A percentile compares a stretch with the other conserved stretches of the same genome.
Evolutionary conservation across 345 rosid species (phyloP).

Genomic region (Eucalyptus dawsonii): DNA sequence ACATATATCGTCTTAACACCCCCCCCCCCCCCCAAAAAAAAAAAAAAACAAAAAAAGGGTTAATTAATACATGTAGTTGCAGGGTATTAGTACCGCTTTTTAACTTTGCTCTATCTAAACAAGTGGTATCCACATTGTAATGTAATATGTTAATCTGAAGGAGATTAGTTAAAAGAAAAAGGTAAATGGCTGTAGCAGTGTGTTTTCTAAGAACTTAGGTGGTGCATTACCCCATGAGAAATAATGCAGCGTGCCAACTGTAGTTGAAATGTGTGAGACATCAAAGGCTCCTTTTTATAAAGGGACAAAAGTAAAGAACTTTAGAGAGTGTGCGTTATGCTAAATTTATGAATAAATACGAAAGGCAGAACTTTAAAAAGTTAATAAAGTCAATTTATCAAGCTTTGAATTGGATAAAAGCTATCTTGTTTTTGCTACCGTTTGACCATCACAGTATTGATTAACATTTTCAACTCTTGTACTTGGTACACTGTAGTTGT

Average conservation of each 20-base stretch:
- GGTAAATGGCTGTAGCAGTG: neutral
- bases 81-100: neutral
- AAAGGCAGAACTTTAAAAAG: slow-evolving; percentile 31
- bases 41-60: neutral
- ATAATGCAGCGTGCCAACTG: neutral
- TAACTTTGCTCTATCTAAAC: neutral
- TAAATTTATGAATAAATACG: slow-evolving; percentile 10
- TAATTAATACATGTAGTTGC: neutral
- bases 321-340: slow-evolving; percentile 18
- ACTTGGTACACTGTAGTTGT: neutral
- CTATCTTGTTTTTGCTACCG: slow-evolving; percentile 12
- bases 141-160: neutral
- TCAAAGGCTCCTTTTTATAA: neutral
- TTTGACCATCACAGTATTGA: slow-evolving; percentile 38
- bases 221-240: neutral
- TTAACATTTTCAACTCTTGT: slow-evolving; percentile 4
- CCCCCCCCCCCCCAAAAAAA: no score
- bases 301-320: slow-evolving; percentile 4
- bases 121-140: neutral
- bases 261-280: neutral
- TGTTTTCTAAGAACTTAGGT: neutral
- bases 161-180: neutral
- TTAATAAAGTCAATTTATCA: slow-evolving; percentile 3
- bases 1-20: neutral
- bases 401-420: slow-evolving; percentile 23